phyloP scores from a whole-genome alignment of 768 basidiomycete genomes.

The Serendipita vermifera region DNA sequence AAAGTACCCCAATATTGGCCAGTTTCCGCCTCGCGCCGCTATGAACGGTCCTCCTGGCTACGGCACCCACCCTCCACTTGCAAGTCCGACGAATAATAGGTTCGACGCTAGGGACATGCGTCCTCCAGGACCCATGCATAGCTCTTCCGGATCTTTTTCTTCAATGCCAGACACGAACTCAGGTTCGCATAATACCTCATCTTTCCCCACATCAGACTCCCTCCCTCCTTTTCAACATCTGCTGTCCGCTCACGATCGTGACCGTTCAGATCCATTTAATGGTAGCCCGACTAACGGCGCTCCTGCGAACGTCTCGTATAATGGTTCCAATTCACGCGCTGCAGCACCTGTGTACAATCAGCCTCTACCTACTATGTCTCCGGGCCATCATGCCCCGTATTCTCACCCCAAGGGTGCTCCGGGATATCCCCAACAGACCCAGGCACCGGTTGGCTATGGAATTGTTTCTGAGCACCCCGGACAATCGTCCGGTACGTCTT shows the following conservation, averaged over 20 bases:
- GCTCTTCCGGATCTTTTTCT: not conserved
- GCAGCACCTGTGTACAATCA: too few species aligned
- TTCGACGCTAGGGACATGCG: not conserved
- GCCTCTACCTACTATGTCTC: not conserved
- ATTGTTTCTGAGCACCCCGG: too few species aligned
- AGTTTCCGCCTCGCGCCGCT: not conserved
- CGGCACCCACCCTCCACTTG: not conserved
- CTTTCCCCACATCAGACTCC: too few species aligned
- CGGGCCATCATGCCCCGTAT: not conserved
- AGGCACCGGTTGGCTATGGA: too few species aligned
- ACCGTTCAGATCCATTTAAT: too few species aligned
- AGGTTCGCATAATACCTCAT: not conserved
- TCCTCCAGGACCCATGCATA: not conserved
- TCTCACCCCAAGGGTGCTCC: too few species aligned
- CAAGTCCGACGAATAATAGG: not conserved
- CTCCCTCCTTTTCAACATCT: too few species aligned
- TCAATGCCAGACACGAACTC: not conserved
- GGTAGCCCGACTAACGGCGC: too few species aligned
- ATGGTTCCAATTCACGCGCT: too few species aligned
- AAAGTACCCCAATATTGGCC: not conserved
- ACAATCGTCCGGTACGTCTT: constrained; percentile 9
- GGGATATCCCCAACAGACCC: too few species aligned
- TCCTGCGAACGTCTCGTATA: too few species aligned
- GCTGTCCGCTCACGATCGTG: too few species aligned
- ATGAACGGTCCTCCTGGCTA: not conserved